Evolutionary conservation across 2,329 filamentous ascomycete genomes (phyloP).

Genomic region (Beauveria varroae): DNA sequence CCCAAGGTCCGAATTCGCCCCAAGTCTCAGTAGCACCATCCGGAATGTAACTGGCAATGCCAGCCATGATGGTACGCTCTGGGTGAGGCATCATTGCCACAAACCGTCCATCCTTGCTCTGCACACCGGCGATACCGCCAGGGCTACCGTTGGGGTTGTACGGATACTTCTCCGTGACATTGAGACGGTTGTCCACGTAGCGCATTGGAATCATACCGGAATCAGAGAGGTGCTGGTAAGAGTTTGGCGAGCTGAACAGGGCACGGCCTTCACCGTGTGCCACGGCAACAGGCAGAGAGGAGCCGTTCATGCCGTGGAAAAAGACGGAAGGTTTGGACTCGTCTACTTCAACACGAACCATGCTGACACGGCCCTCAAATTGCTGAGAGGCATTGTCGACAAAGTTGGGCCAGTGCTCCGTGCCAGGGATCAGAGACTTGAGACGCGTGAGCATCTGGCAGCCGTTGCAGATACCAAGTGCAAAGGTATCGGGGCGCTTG

Average conservation of each 20-base stretch:
- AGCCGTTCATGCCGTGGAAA: conserved; percentile 79
- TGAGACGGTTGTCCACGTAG: conserved; percentile 71
- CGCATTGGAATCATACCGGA: conserved; percentile 67
- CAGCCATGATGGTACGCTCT: conserved; percentile 77
- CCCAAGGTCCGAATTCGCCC: conserved; percentile 81
- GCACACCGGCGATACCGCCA: conserved; percentile 71
- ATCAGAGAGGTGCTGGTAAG: conserved; percentile 48
- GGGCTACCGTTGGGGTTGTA: conserved; percentile 83
- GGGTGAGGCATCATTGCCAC: conserved; percentile 91
- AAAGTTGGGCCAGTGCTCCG: conserved; percentile 76
- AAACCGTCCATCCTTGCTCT: conserved; percentile 70
- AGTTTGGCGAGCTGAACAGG: conserved; percentile 50
- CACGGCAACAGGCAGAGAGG: conserved; percentile 74
- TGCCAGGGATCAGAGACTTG: conserved; percentile 80
- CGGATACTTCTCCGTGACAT: conserved; percentile 75
- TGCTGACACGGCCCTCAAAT: conserved; percentile 81
- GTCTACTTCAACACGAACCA: conserved; percentile 67
- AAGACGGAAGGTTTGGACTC: conserved; percentile 62
- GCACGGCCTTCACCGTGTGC: conserved; percentile 90
- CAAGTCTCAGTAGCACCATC: conserved; percentile 50
- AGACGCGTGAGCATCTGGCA: conserved; percentile 84
- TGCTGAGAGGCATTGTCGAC: conserved; percentile 78
- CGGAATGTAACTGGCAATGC: conserved; percentile 69
- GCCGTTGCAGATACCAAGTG: conserved; percentile 92
- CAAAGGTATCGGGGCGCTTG: conserved; percentile 78